phyloP scores from a whole-genome alignment of 805 yeast species.

The Pichia membranifaciens region DNA sequence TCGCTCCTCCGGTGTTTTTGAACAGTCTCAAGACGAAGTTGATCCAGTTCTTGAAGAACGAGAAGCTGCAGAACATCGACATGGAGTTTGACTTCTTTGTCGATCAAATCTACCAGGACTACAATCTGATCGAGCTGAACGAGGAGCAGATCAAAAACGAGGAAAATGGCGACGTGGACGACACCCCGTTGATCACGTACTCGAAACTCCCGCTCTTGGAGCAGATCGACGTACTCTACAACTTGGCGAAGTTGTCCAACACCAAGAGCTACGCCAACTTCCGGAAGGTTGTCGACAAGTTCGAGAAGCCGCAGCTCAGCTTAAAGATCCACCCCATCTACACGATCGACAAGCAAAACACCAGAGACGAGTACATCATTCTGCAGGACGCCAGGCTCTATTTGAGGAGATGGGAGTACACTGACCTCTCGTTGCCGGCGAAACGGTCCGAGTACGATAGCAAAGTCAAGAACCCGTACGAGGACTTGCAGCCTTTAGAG shows the following conservation, averaged over 20 bases:
- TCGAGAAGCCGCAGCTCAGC: conserved; percentile 24
- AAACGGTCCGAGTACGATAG: conserved; percentile 25
- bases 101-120: conserved; percentile 14
- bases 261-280: conserved; percentile 40
- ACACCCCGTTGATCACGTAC: conserved; percentile 16
- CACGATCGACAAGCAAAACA: conserved; percentile 13
- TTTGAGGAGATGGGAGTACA: conserved; percentile 30
- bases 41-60: conserved; percentile 36
- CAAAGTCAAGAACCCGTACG: conserved; percentile 16
- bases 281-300: conserved; percentile 42
- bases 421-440: conserved; percentile 32
- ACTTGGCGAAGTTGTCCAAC: conserved; percentile 34
- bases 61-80: conserved; percentile 25
- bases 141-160: conserved; percentile 10
- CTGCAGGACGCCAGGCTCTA: conserved; percentile 52
- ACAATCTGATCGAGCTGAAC: conserved; percentile 11
- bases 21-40: conserved; percentile 40
- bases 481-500: conserved; percentile 24
- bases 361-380: conserved; percentile 29
- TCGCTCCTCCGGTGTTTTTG: conserved; percentile 35
- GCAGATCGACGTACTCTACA: conserved; percentile 45
- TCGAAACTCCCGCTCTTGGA: conserved; percentile 34
- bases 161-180: conserved; percentile 9
- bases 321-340: conserved; percentile 21
- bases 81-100: conserved; percentile 26